Percentiles rank a stretch among this genome's conserved stretches.
Evolutionary conservation across 352 stramenopile genomes (phyloP).

Genomic region (Pseudoperonospora humuli): DNA sequence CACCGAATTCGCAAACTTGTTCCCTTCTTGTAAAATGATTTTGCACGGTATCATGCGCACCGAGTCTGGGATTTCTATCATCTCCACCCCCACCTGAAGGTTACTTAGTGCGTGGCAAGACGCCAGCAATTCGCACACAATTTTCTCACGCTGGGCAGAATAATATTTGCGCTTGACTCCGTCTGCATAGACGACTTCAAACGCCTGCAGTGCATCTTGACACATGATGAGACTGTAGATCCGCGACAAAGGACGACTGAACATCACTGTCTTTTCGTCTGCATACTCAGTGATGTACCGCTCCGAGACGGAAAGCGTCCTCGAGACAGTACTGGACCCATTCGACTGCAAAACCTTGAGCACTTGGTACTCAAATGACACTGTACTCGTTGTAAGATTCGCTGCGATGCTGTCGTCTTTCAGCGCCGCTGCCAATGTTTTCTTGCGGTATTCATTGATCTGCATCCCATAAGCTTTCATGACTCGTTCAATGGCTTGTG

Average conservation of each 20-base stretch:
- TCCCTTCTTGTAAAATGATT: conserved; percentile 61
- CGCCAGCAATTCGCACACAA: conserved; percentile 62
- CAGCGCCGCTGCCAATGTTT: conserved; percentile 53
- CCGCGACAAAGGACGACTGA: conserved; percentile 54
- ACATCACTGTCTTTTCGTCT: conserved; percentile 49
- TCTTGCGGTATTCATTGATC: conserved; percentile 81
- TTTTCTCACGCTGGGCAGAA: conserved; percentile 57
- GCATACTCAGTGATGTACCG: conserved; percentile 60
- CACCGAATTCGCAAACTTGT: conserved; percentile 29
- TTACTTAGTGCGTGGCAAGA: conserved; percentile 74
- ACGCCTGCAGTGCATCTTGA: conserved; percentile 47
- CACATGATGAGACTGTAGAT: conserved; percentile 70
- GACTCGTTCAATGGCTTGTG: conserved; percentile 54
- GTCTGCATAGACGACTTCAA: conserved; percentile 72
- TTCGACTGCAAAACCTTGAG: conserved; percentile 46
- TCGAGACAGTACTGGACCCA: conserved; percentile 22
- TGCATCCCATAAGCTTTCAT: conserved; percentile 75
- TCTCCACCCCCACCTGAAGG: conserved; percentile 53
- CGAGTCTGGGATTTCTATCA: conserved; percentile 35
- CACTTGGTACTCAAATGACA: conserved; percentile 69
- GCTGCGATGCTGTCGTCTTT: conserved; percentile 34
- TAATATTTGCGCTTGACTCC: conserved; percentile 65
- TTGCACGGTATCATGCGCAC: conserved; percentile 69
- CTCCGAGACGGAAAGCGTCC: conserved; percentile 58
- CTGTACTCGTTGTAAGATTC: conserved; percentile 15